A percentile compares a stretch with the other conserved stretches of the same genome.
phyloP scores from a whole-genome alignment of 345 rosid genomes.

The Euphorbia lathyris region DNA sequence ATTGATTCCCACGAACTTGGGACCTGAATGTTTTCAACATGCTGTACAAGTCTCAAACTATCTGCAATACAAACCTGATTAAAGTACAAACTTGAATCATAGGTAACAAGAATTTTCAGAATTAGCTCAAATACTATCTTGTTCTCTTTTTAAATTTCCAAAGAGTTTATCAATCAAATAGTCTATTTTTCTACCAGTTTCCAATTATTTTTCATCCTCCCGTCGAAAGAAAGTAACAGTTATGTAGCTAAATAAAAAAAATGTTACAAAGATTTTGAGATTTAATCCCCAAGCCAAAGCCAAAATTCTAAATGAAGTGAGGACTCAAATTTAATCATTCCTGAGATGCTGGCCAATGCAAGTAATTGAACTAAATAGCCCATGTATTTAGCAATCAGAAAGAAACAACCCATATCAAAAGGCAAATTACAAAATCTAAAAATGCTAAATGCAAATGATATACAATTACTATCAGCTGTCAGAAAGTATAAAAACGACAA shows the following conservation, averaged over 20 bases:
- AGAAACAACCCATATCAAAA: not conserved
- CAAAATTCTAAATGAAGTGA: not conserved
- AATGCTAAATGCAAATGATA: not conserved
- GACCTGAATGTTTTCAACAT: conserved; percentile 28
- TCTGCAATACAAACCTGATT: not conserved
- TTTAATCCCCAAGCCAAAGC: not conserved
- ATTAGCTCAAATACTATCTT: too few relatives aligned
- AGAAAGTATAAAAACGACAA: not conserved
- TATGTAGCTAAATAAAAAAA: too few relatives aligned
- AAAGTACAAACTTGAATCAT: not conserved
- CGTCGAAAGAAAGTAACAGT: too few relatives aligned
- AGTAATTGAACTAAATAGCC: not conserved
- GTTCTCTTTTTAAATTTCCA: too few relatives aligned
- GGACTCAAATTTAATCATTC: not conserved
- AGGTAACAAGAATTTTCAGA: not conserved
- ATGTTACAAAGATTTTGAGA: too few relatives aligned
- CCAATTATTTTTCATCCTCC: too few relatives aligned
- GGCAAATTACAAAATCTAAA: not conserved
- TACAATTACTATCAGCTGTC: not conserved
- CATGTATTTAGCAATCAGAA: not conserved
- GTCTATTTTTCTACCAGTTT: too few relatives aligned
- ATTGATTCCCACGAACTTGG: conserved; percentile 25
- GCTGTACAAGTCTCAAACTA: conserved; percentile 32
- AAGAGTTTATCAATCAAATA: too few relatives aligned
- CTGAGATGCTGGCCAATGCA: not conserved